Base-by-base conservation (phyloP, 2,329 filamentous ascomycete species). In the Aspergillus arachidicola region DNA sequence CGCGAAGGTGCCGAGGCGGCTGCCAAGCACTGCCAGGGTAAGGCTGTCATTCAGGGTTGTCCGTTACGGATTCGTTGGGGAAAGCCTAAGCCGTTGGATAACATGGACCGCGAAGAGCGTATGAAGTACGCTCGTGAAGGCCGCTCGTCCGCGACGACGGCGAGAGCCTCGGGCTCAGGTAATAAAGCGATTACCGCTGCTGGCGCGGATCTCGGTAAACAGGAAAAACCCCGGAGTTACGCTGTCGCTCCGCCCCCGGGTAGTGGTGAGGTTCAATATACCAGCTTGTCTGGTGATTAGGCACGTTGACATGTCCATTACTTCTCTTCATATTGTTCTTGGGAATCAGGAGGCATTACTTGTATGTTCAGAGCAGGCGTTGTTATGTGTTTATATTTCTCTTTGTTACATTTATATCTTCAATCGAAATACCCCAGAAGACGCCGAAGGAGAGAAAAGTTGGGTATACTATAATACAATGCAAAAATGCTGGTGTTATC, bases 61-160 rank as follows among this genome's bases (percentile, higher is more conserved):
- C 95, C 95, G 0, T 79, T 99, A 64, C 85, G 94, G 36, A 89
- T 99, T 21, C 89, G 93, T 66, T 99, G 95, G 95, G 94, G 94
- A 19, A 90, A 91, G 75, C 94, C 96, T 19, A 95, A 93, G 81
- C 91, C 94, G 1, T 85, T 99, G 61, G 95, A 97, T 61, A 96
- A 88, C 28, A 91, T 98, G 88, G 92, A 96, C 67, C 90, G 90
- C 65, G 93, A 97, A 60, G 87, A 96, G 76, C 86, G 94, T 50
- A 84, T 90, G 68, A 87, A 91, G 72, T 93, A 96, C 82, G 88
- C 94, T 26, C 87, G 89, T 41, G 93, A 96, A 72, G 94, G 91
- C 3, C 82, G 91, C 54, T 84, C 85, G 19, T 85, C 85, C 1
- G 87, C 85, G 66, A 84, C 75, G 51, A 82, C 77, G 60, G 80